Conservation (phyloP, 75 land plant species). For the Sequoiadendron giganteum region DNA sequence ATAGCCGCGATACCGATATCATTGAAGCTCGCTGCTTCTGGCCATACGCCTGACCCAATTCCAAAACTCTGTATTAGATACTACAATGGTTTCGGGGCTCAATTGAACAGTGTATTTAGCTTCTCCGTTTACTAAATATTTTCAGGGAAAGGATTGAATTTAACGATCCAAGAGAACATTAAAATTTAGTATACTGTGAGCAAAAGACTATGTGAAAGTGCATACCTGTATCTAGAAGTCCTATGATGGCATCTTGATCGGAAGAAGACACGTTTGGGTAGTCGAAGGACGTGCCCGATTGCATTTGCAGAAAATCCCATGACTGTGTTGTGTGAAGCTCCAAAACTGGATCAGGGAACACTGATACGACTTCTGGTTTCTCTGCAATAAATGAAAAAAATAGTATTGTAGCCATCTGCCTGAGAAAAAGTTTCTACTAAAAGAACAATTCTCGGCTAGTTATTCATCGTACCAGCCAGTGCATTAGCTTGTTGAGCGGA, state of each 20-base stretch:
- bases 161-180: too few species aligned
- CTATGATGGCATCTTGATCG: conserved; percentile 61
- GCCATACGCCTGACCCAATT: conserved; percentile 59
- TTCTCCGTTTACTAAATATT: too few species aligned
- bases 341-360: conserved; percentile 55
- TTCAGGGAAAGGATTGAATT: too few species aligned
- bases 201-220: too few species aligned
- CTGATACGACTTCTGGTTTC: conserved; percentile 47
- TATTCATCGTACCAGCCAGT: conserved; percentile 37
- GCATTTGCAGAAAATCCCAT: conserved; percentile 67
- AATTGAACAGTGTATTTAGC: too few species aligned
- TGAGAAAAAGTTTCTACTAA: background rate
- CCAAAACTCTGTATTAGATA: background rate
- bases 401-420: background rate
- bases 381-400: conserved; percentile 20
- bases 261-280: conserved; percentile 1
- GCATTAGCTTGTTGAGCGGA: conserved; percentile 48
- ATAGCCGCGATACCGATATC: conserved; percentile 46
- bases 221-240: conserved; percentile 74
- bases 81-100: too few species aligned
- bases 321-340: conserved; percentile 80
- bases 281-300: conserved; percentile 6
- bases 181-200: too few species aligned
- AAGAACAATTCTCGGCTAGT: background rate
- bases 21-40: conserved; percentile 75